A percentile compares a stretch with the other conserved stretches of the same genome.
These are phyloP conservation scores for Yamadazyma oceani DNA, from an alignment of 1,139 yeast species.

Conservation along the genomic window DNA sequence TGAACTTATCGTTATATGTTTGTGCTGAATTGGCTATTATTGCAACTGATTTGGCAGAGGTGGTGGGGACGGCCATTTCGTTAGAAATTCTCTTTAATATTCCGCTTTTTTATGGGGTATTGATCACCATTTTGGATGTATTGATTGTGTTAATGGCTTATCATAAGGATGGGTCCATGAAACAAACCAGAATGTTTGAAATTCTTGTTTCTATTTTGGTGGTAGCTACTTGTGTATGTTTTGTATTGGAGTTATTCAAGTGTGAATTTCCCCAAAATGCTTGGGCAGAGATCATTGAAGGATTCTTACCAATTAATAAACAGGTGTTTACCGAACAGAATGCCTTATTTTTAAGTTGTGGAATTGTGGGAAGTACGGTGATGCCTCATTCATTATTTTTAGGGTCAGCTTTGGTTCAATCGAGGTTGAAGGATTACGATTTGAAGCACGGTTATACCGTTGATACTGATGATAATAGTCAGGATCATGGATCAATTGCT, in stretches of 20 bases:
- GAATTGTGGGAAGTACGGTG: slow-evolving; percentile 78
- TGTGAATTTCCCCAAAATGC: slow-evolving; percentile 43
- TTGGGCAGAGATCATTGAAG: slow-evolving; percentile 42
- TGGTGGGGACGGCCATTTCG: slow-evolving; percentile 78
- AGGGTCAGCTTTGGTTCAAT: slow-evolving; percentile 76
- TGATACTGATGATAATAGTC: slow-evolving; percentile 5
- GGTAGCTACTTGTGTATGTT: slow-evolving; percentile 64
- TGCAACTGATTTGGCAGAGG: slow-evolving; percentile 82
- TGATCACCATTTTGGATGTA: slow-evolving; percentile 72
- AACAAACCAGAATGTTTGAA: slow-evolving; percentile 66
- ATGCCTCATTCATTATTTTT: slow-evolving; percentile 80
- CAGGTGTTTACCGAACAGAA: slow-evolving; percentile 53
- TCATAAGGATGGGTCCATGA: slow-evolving; percentile 68
- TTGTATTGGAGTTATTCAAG: slow-evolving; percentile 59
- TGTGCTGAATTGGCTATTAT: slow-evolving; percentile 75
- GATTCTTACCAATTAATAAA: slow-evolving; percentile 56
- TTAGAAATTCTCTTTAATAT: slow-evolving; percentile 66
- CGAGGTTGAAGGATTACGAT: slow-evolving; percentile 68
- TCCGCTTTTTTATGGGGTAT: slow-evolving; percentile 66
- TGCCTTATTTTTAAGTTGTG: slow-evolving; percentile 66
- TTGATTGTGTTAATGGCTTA: slow-evolving; percentile 66
- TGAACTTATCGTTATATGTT: slow-evolving; percentile 58
- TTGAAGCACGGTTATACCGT: slow-evolving; percentile 39
- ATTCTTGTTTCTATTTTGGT: slow-evolving; percentile 63
- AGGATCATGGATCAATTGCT: slow-evolving; percentile 5